Conservation (phyloP, 1,139 yeast genomes). For the Zygoascus meyerae region DNA sequence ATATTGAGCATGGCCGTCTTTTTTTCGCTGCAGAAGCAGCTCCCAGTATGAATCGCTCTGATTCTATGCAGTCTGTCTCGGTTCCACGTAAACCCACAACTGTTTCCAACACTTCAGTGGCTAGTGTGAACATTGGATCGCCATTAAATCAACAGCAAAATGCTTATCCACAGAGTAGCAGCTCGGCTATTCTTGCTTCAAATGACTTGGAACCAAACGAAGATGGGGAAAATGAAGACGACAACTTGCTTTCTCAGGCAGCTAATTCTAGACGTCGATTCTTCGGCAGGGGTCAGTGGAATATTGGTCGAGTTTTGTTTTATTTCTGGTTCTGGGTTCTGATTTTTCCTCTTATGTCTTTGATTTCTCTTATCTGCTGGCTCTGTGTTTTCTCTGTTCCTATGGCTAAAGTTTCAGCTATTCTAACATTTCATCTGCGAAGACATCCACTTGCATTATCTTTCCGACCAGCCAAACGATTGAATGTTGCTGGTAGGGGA, state of each 20-base stretch:
- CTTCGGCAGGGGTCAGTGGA: constrained; percentile 95
- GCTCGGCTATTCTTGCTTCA: neutral
- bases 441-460: constrained; percentile 85
- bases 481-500: constrained; percentile 24
- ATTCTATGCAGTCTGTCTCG: neutral
- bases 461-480: constrained; percentile 52
- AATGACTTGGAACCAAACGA: constrained; percentile 8
- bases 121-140: neutral
- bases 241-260: constrained; percentile 7
- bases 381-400: constrained; percentile 84
- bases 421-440: constrained; percentile 71
- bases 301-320: constrained; percentile 72
- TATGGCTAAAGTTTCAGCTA: constrained; percentile 70
- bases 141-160: neutral
- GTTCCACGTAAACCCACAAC: constrained; percentile 4
- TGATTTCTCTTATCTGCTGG: constrained; percentile 67
- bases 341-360: constrained; percentile 59
- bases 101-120: neutral
- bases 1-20: constrained; percentile 50
- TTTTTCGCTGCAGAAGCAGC: constrained; percentile 54
- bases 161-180: neutral
- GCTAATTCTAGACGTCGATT: constrained; percentile 38
- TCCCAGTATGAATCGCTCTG: constrained; percentile 1
- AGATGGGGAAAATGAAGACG: constrained; percentile 18
- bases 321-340: constrained; percentile 65